These are phyloP conservation scores for Aulographum hederae DNA, from an alignment of 2,329 filamentous ascomycete genomes.

Conservation along the genomic window DNA sequence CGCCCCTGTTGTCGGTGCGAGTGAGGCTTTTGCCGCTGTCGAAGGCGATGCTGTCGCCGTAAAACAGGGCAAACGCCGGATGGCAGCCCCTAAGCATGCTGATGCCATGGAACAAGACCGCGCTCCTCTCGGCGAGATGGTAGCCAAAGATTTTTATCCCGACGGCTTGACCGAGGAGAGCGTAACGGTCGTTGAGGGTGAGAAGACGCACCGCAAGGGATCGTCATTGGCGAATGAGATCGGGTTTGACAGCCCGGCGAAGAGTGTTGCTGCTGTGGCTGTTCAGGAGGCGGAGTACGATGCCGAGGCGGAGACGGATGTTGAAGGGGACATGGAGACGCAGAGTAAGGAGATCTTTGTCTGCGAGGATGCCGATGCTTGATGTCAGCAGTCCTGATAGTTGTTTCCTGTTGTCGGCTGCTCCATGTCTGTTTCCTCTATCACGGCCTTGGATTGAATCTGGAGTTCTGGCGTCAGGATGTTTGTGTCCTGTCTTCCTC, in stretches of 20 bases:
- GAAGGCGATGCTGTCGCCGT: conserved; percentile 2
- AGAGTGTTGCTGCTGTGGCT: not conserved
- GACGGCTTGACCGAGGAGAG: conserved; percentile 16
- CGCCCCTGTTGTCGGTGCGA: conserved; percentile 7
- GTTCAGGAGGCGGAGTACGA: not conserved
- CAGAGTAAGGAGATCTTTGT: not conserved
- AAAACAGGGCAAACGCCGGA: conserved; percentile 4
- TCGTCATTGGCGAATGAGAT: not conserved
- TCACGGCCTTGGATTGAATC: too few relatives aligned
- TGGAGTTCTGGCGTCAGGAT: too few relatives aligned
- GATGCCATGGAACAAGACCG: conserved; percentile 23
- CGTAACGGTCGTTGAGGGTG: conserved; percentile 1
- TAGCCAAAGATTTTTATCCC: conserved; percentile 18
- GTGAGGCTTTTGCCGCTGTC: conserved; percentile 6
- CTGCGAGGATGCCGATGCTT: conserved; percentile 1
- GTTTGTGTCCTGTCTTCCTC: too few relatives aligned
- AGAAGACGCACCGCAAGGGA: not conserved
- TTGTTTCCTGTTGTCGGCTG: too few relatives aligned
- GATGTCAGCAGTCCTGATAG: too few relatives aligned
- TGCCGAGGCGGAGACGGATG: not conserved
- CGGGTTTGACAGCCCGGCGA: not conserved
- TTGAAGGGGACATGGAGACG: not conserved
- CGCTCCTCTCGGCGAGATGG: conserved; percentile 16
- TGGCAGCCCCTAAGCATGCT: conserved; percentile 14
- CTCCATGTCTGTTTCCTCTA: too few relatives aligned